Percentiles rank a stretch among this genome's conserved stretches.
These are phyloP conservation scores for Phytophthora parvispora DNA, from an alignment of 352 stramenopile species.

Conservation along the genomic window DNA sequence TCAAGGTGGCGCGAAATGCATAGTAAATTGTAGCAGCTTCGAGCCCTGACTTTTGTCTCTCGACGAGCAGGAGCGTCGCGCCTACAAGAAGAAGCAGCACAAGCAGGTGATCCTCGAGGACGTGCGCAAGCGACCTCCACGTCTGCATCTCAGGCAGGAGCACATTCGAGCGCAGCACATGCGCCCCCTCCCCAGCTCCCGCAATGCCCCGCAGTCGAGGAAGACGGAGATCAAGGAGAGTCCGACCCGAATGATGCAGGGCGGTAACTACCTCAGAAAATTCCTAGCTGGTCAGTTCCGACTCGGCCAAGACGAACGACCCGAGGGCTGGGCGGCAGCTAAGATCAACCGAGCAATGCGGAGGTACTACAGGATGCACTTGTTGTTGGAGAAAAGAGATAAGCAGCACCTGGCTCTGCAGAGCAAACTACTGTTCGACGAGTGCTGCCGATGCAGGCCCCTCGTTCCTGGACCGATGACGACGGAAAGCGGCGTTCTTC, in stretches of 20 bases:
- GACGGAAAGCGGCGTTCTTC: conserved; percentile 68
- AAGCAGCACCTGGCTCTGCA: conserved; percentile 63
- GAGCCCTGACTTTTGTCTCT: not conserved
- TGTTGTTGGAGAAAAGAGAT: conserved; percentile 46
- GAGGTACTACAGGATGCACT: conserved; percentile 61
- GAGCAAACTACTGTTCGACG: conserved; percentile 80
- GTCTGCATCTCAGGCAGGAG: conserved; percentile 51
- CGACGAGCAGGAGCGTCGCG: conserved; percentile 46
- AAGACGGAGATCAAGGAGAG: conserved; percentile 25
- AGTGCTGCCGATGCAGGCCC: conserved; percentile 77
- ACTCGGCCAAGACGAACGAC: conserved; percentile 34
- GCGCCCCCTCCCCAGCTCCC: conserved; percentile 8
- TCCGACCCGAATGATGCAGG: conserved; percentile 20
- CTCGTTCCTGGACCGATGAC: conserved; percentile 59
- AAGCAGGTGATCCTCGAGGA: conserved; percentile 75
- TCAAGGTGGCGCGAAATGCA: conserved; percentile 30
- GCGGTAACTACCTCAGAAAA: conserved; percentile 46
- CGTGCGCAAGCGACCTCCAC: conserved; percentile 47
- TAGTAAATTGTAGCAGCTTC: not conserved
- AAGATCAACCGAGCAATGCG: conserved; percentile 70
- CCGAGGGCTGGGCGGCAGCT: conserved; percentile 66
- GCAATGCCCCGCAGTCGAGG: conserved; percentile 3
- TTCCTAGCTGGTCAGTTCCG: conserved; percentile 53
- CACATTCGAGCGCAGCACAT: conserved; percentile 17
- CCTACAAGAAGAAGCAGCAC: conserved; percentile 55